Percentiles rank a stretch among this genome's conserved stretches.
These are phyloP conservation scores for Colletotrichum phormii DNA, from an alignment of 2,329 filamentous ascomycete genomes.

Conservation along the genomic window DNA sequence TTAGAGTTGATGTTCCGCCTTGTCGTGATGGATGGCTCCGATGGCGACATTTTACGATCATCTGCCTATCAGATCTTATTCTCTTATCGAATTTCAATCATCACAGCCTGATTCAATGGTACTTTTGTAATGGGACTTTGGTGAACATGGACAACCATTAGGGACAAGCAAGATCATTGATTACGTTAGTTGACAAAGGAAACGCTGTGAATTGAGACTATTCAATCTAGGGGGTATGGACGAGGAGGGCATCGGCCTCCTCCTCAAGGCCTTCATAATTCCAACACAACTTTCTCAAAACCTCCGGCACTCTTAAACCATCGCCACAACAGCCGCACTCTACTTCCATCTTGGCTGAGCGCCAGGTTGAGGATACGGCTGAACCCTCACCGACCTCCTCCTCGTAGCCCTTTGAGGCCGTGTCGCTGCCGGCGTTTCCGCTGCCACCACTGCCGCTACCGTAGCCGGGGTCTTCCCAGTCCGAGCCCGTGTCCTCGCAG, in stretches of 20 bases:
- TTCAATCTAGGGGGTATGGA: slow-evolving; percentile 6
- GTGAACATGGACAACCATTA: background rate
- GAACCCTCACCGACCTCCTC: slow-evolving; percentile 11
- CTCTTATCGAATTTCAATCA: background rate
- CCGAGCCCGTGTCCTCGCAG: background rate
- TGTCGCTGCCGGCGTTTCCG: background rate
- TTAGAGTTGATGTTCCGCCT: slow-evolving; percentile 38
- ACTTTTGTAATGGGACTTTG: background rate
- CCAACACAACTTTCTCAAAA: no score
- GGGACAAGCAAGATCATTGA: background rate
- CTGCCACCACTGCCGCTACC: background rate
- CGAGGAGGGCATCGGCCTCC: background rate
- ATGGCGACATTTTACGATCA: slow-evolving; percentile 14
- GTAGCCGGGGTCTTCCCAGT: background rate
- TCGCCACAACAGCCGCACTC: background rate
- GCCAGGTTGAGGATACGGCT: slow-evolving; percentile 24
- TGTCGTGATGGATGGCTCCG: slow-evolving; percentile 11
- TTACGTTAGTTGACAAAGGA: background rate
- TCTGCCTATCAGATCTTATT: background rate
- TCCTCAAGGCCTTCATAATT: background rate
- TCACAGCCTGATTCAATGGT: background rate
- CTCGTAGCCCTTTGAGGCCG: slow-evolving; percentile 26
- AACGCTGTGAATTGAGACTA: slow-evolving; percentile 6
- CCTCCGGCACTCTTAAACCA: background rate
- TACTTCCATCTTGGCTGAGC: slow-evolving; percentile 29